Evolutionary conservation across 1,284 basidiomycete species (phyloP).

Genomic region (Microbotryum lychnidis-dioicae): DNA sequence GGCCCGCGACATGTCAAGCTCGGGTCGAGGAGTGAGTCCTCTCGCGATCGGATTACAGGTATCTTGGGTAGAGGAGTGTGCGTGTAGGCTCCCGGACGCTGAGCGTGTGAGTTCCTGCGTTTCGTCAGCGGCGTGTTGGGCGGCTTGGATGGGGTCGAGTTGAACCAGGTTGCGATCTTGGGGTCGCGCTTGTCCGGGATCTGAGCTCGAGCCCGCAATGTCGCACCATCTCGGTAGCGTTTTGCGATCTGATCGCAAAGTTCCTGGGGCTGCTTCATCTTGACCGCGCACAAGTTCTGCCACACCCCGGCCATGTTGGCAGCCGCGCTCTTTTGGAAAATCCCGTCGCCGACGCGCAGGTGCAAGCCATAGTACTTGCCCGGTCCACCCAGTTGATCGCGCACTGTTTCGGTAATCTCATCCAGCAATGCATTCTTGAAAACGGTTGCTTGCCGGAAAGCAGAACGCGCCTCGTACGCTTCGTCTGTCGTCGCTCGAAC

Average conservation of each 20-base stretch:
- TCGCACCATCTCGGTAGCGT: not conserved
- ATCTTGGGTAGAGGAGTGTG: constrained; percentile 24
- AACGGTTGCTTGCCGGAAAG: constrained; percentile 32
- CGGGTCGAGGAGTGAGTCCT: constrained; percentile 25
- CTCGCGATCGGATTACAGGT: constrained; percentile 9
- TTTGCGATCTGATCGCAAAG: constrained; percentile 20
- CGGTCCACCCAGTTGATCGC: constrained; percentile 44
- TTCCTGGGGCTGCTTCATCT: constrained; percentile 21
- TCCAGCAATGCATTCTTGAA: constrained; percentile 34
- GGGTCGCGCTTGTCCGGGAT: not conserved
- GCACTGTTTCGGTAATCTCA: constrained; percentile 30
- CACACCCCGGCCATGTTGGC: constrained; percentile 32
- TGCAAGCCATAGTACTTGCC: constrained; percentile 54
- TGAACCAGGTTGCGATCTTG: not conserved
- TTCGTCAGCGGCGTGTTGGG: not conserved
- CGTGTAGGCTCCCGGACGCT: constrained; percentile 26
- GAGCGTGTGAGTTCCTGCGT: constrained; percentile 26
- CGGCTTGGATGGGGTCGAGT: not conserved
- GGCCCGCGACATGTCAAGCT: constrained; percentile 33
- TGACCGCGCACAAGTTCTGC: constrained; percentile 25
- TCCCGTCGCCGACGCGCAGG: constrained; percentile 57
- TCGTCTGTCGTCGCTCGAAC: constrained; percentile 24
- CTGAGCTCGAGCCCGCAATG: not conserved
- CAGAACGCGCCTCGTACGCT: constrained; percentile 23
- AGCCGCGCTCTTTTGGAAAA: constrained; percentile 47